Conservation (phyloP, 1,284 basidiomycete genomes). For the Ustanciosporium gigantosporum region DNA sequence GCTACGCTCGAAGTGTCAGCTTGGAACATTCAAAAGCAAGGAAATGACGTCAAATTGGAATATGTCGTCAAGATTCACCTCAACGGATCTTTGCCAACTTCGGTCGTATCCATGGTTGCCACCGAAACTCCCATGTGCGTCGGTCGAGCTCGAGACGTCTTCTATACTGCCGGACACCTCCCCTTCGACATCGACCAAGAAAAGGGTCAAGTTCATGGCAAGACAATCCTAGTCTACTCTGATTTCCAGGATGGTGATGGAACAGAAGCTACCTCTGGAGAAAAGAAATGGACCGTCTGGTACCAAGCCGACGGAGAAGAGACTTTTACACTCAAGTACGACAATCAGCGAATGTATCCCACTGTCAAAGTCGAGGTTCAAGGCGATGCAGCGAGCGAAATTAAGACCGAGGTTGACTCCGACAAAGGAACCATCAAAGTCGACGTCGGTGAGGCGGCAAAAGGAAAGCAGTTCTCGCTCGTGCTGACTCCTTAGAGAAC, state of each 20-base stretch:
- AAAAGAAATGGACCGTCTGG: slow-evolving; percentile 43
- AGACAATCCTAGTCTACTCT: slow-evolving; percentile 29
- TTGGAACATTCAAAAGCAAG: slow-evolving; percentile 46
- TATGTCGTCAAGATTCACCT: slow-evolving; percentile 56
- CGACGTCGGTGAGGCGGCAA: slow-evolving; percentile 33
- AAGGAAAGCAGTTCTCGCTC: slow-evolving; percentile 42
- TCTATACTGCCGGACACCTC: slow-evolving; percentile 41
- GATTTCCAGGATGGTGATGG: slow-evolving; percentile 49
- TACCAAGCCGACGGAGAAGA: slow-evolving; percentile 39
- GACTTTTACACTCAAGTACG: slow-evolving; percentile 38
- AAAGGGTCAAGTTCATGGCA: slow-evolving; percentile 7
- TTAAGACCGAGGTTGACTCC: slow-evolving; percentile 34
- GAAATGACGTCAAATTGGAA: slow-evolving; percentile 41
- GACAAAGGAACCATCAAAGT: slow-evolving; percentile 30
- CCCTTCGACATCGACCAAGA: slow-evolving; percentile 40
- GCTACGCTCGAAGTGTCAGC: slow-evolving; percentile 51
- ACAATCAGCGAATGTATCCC: slow-evolving; percentile 43
- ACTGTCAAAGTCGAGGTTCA: slow-evolving; percentile 34
- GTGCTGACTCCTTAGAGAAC: slow-evolving; percentile 30
- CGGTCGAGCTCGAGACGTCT: slow-evolving; percentile 45
- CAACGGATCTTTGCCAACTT: slow-evolving; percentile 49
- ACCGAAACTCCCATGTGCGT: slow-evolving; percentile 56
- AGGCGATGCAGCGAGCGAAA: slow-evolving; percentile 33
- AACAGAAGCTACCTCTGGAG: slow-evolving; percentile 34
- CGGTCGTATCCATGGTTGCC: slow-evolving; percentile 45